A percentile compares a stretch with the other conserved stretches of the same genome.
phyloP scores from a whole-genome alignment of 2,329 filamentous ascomycete genomes.

The Hymenoscyphus infarciens region DNA sequence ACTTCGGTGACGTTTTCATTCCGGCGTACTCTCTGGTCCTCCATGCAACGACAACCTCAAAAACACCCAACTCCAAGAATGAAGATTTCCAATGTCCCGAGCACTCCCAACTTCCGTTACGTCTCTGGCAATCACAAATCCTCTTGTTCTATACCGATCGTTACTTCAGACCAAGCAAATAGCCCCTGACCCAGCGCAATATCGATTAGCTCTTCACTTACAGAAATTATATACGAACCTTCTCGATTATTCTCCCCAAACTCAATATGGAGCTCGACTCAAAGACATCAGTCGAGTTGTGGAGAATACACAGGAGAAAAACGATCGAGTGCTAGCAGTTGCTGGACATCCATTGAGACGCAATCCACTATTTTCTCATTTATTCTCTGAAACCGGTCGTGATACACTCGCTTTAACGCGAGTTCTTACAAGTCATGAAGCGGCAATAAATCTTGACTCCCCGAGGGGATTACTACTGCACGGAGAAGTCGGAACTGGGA shows the following conservation, averaged over 20 bases:
- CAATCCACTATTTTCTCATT: conserved; percentile 56
- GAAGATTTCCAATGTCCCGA: conserved; percentile 28
- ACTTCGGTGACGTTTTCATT: conserved; percentile 9
- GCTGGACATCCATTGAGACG: conserved; percentile 53
- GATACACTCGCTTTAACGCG: conserved; percentile 63
- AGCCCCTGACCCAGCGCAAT: conserved; percentile 66
- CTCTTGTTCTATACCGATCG: conserved; percentile 71
- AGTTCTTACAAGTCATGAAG: conserved; percentile 67
- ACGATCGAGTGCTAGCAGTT: conserved; percentile 42
- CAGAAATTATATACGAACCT: conserved; percentile 72
- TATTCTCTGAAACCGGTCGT: conserved; percentile 54
- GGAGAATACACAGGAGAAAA: conserved; percentile 28
- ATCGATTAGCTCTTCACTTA: conserved; percentile 70
- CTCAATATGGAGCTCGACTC: conserved; percentile 65
- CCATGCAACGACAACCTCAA: not conserved
- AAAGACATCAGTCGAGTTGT: conserved; percentile 53
- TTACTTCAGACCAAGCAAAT: conserved; percentile 57
- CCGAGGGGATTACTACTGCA: conserved; percentile 74
- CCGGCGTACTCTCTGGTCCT: not conserved
- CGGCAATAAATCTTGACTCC: conserved; percentile 66
- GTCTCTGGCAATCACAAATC: conserved; percentile 61
- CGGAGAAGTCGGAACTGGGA: conserved; percentile 78
- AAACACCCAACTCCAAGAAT: not conserved
- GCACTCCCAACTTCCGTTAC: conserved; percentile 39
- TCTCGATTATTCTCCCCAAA: conserved; percentile 72